Evolutionary conservation across 345 rosid genomes (phyloP), one percentile per base, ranked within the genome.

Genomic region (Eucalyptus globulus): DNA sequence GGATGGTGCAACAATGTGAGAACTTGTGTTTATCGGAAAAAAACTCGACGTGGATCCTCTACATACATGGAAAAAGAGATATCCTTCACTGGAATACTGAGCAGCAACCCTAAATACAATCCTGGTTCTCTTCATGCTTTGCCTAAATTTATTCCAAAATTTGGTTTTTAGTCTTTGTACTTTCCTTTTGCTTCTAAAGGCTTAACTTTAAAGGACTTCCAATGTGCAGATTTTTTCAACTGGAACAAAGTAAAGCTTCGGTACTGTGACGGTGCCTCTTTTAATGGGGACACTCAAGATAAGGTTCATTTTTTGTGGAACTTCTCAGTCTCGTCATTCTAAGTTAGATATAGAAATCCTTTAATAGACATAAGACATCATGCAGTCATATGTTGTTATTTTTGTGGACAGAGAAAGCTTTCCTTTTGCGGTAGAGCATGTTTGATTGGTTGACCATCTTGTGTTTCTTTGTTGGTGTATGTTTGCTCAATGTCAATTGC

Each of bases 211-310:
- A 40, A 14, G 80, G 88, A 62, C 17, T 76, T 89, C 81, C 49
- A 17, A 53, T 14, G 62, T 91, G 92, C 95, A 97, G 99, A 97
- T 60, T 97, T 97, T 92, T 97, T 95, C 93, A 96, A 97, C 91
- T 97, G 99, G 99, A 97, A 97, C 86, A 94, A 98, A 93, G 94
- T 95, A 83, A 97, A 97, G 94, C 92, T 97, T 56, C 94, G 99
- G 31, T 96, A 97, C 53, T 97, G 99, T 92, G 99, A 97, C 45
- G 99, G 99, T 87, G 99, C 98, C 89, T 97, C 99, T 11, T 97
- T 97, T 89, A 87, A 93, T 2, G 99, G 99, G 69, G 96, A 97
- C 90, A 89, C 94, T 37, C 95, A 94, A 92, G 91, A 96, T 87
- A 93, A 92, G 99, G 99, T 95, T 72, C 14, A 54, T 9, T 9